Evolutionary conservation across 306 rosid species (phyloP).

Genomic region (Astragalus glycyphyllos): DNA sequence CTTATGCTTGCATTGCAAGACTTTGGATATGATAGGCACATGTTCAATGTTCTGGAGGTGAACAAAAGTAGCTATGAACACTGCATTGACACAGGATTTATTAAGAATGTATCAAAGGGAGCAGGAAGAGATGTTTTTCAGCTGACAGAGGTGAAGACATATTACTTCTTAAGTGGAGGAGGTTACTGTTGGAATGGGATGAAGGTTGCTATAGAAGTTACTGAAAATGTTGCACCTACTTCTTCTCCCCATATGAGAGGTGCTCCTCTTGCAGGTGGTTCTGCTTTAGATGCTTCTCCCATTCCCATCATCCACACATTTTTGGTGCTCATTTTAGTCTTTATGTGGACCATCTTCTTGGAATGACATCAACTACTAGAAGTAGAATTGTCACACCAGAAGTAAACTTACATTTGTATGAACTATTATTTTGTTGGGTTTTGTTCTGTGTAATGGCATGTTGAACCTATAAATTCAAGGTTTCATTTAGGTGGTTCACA

Average conservation of each 20-base stretch:
- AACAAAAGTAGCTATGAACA: conserved; percentile 59
- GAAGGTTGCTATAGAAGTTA: conserved; percentile 56
- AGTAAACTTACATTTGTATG: background rate
- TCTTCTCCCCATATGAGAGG: background rate
- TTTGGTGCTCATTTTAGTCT: conserved; percentile 20
- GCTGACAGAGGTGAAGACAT: conserved; percentile 46
- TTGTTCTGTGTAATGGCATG: background rate
- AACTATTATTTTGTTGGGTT: background rate
- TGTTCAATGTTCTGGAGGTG: conserved; percentile 69
- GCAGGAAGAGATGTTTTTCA: conserved; percentile 73
- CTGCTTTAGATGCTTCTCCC: conserved; percentile 17
- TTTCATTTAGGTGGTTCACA: background rate
- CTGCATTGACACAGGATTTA: conserved; percentile 59
- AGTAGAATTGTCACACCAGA: conserved; percentile 10
- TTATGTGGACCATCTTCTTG: conserved; percentile 12
- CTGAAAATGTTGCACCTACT: conserved; percentile 17
- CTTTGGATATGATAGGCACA: conserved; percentile 60
- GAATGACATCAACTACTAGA: conserved; percentile 12
- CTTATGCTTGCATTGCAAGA: conserved; percentile 39
- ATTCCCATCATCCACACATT: conserved; percentile 14
- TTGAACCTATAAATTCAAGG: background rate
- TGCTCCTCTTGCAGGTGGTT: conserved; percentile 13
- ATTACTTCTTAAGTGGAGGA: conserved; percentile 64
- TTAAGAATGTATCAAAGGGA: conserved; percentile 60
- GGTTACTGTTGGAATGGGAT: conserved; percentile 63